Evolutionary conservation across 78 protist genomes (phyloP).

Genomic region (Neovahlkampfia damariscottae): DNA sequence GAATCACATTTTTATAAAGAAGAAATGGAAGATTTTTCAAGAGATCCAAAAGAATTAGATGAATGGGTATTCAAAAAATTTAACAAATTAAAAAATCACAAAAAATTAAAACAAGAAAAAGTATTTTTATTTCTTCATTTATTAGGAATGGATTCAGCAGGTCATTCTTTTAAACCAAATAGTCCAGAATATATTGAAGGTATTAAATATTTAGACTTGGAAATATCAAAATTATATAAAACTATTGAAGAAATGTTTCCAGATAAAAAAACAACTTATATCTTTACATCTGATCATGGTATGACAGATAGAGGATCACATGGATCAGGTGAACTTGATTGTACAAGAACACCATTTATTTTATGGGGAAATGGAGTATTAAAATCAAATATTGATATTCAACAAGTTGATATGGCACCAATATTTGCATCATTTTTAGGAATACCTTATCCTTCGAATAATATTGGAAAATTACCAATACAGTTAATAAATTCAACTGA

Average conservation of each 20-base stretch:
- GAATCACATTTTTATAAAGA: background rate
- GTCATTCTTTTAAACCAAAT: conserved; percentile 57
- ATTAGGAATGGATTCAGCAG: conserved; percentile 71
- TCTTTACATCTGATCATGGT: conserved; percentile 81
- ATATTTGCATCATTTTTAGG: conserved; percentile 56
- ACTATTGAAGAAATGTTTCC: conserved; percentile 37
- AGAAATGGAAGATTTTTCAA: conserved; percentile 17
- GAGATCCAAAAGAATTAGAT: conserved; percentile 43
- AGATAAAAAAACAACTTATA: conserved; percentile 48
- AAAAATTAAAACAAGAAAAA: conserved; percentile 3
- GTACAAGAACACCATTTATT: conserved; percentile 73
- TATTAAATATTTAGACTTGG: conserved; percentile 49
- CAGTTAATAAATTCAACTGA: conserved; percentile 23
- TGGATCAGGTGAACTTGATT: conserved; percentile 71
- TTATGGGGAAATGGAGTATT: conserved; percentile 72
- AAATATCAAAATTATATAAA: conserved; percentile 12
- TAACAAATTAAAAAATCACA: background rate
- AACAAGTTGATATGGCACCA: conserved; percentile 72
- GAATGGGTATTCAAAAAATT: conserved; percentile 61
- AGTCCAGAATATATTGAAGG: conserved; percentile 39
- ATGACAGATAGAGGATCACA: conserved; percentile 71
- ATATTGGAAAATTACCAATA: conserved; percentile 60
- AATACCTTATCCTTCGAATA: conserved; percentile 55
- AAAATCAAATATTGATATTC: conserved; percentile 54
- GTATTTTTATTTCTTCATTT: conserved; percentile 61